These are phyloP conservation scores for Geranomyces variabilis DNA, from an alignment of 192 early-diverging fungal species.

Conservation along the genomic window DNA sequence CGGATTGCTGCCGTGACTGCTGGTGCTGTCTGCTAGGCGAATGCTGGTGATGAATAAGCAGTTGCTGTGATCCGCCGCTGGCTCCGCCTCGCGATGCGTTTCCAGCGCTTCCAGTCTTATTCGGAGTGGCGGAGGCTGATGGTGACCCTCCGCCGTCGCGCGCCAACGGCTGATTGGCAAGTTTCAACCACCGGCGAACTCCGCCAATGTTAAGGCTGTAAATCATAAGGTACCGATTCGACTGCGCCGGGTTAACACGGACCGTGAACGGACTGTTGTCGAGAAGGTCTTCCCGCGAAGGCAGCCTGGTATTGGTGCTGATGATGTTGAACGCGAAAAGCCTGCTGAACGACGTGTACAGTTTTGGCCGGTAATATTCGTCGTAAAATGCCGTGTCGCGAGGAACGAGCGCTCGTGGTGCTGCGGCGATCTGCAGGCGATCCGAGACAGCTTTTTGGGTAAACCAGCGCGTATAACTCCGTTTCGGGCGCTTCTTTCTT, in stretches of 20 bases:
- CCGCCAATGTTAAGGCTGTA: slow-evolving; percentile 60
- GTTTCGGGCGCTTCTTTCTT: slow-evolving; percentile 35
- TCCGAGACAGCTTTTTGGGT: slow-evolving; percentile 12
- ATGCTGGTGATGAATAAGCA: background rate
- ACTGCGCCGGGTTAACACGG: slow-evolving; percentile 39
- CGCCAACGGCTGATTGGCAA: slow-evolving; percentile 27
- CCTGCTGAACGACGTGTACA: slow-evolving; percentile 74
- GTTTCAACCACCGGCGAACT: slow-evolving; percentile 49
- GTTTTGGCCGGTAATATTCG: slow-evolving; percentile 84
- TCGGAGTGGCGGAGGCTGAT: background rate
- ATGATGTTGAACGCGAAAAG: slow-evolving; percentile 89
- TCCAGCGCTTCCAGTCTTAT: slow-evolving; percentile 10
- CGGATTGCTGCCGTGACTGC: background rate
- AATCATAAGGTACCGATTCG: slow-evolving; percentile 42
- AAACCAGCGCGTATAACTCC: slow-evolving; percentile 47
- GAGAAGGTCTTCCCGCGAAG: slow-evolving; percentile 29
- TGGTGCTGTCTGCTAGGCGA: background rate
- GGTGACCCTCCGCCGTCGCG: background rate
- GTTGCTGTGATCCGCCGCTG: background rate
- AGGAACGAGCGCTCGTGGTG: background rate
- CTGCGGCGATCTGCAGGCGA: background rate
- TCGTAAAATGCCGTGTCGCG: slow-evolving; percentile 68
- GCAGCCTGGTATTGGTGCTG: slow-evolving; percentile 57
- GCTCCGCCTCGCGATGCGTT: no score
- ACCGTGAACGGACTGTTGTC: slow-evolving; percentile 57